phyloP scores from a whole-genome alignment of 352 stramenopile genomes.

The Phytopythium kandeliae region DNA sequence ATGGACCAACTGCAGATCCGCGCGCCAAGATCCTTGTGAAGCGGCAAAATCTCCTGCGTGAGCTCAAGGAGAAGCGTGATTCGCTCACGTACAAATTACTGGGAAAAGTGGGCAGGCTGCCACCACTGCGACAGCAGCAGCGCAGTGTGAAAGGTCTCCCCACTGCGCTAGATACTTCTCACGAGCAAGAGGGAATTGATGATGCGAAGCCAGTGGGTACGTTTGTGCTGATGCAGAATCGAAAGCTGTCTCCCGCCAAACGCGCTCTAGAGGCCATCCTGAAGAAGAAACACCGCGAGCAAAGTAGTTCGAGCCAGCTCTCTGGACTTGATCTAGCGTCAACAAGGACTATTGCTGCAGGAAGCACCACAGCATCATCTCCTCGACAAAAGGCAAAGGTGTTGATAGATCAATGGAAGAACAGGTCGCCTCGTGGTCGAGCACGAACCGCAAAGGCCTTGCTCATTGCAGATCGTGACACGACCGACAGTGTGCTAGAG shows the following conservation, averaged over 20 bases:
- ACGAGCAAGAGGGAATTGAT: not conserved
- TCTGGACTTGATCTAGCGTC: not conserved
- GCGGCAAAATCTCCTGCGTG: conserved; percentile 64
- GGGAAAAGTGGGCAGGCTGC: conserved; percentile 48
- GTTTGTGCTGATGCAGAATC: conserved; percentile 60
- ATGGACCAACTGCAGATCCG: conserved; percentile 44
- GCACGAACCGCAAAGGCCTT: not conserved
- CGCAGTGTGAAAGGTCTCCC: conserved; percentile 8
- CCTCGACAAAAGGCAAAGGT: conserved; percentile 16
- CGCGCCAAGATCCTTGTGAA: conserved; percentile 55
- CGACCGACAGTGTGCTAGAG: not conserved
- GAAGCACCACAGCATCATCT: conserved; percentile 6
- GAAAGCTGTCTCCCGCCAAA: conserved; percentile 64
- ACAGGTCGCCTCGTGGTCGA: not conserved
- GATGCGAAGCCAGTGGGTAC: conserved; percentile 26
- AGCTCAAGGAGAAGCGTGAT: conserved; percentile 66
- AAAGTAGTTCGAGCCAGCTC: conserved; percentile 9
- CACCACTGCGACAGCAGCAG: conserved; percentile 32
- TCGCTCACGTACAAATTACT: conserved; percentile 65
- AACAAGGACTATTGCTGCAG: not conserved
- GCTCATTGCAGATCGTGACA: not conserved
- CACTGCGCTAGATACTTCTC: not conserved
- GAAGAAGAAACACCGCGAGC: conserved; percentile 61
- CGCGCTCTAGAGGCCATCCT: conserved; percentile 50
- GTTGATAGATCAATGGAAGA: conserved; percentile 15